phyloP scores from a whole-genome alignment of 176 grass and related monocot species.

The Juncus inflexus region DNA sequence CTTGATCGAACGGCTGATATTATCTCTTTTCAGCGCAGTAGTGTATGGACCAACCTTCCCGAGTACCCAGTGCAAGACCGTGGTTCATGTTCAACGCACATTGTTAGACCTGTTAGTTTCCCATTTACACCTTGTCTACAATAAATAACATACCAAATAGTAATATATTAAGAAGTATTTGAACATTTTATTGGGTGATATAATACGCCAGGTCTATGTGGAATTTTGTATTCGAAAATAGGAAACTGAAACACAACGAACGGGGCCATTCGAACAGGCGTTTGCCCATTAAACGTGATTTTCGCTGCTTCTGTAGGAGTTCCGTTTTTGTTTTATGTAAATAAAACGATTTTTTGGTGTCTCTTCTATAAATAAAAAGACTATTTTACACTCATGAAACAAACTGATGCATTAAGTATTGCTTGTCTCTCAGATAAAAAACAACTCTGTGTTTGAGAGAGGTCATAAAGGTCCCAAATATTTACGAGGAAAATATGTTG shows the following conservation, averaged over 20 bases:
- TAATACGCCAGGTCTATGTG: neutral
- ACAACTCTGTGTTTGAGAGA: too few relatives aligned
- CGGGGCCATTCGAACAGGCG: neutral
- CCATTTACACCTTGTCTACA: neutral
- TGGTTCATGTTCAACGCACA: too few relatives aligned
- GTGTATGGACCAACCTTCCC: neutral
- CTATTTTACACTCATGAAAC: too few relatives aligned
- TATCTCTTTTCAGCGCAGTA: neutral
- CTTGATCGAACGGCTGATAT: neutral
- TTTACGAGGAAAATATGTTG: too few relatives aligned
- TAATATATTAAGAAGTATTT: neutral
- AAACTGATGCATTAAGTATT: too few relatives aligned
- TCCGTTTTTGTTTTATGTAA: too few relatives aligned
- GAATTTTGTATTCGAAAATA: neutral
- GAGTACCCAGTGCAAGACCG: neutral
- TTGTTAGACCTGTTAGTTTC: too few relatives aligned
- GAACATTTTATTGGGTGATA: neutral
- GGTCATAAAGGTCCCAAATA: too few relatives aligned
- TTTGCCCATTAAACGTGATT: neutral
- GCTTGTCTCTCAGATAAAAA: too few relatives aligned
- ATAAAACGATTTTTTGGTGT: too few relatives aligned
- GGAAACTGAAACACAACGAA: constrained; percentile 1
- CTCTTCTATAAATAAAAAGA: too few relatives aligned
- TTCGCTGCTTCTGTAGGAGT: too few relatives aligned
- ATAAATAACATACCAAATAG: neutral